A percentile compares a stretch with the other conserved stretches of the same genome.
phyloP scores from a whole-genome alignment of 2,329 filamentous ascomycete genomes.

The Akanthomyces dipterigenus region DNA sequence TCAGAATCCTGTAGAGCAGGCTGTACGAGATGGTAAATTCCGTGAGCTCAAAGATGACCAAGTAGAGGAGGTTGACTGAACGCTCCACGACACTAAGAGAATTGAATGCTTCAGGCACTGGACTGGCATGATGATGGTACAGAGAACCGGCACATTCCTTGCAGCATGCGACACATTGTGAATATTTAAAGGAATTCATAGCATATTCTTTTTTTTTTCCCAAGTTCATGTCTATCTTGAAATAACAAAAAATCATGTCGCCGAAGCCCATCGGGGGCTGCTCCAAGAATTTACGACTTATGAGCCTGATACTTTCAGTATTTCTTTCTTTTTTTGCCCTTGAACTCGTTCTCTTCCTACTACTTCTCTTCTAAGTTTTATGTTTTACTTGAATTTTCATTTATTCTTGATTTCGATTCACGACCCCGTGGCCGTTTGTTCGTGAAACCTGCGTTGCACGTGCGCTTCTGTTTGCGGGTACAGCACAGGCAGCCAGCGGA shows the following conservation, averaged over 20 bases:
- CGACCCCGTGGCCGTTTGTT: not conserved
- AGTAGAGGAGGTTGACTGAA: constrained; percentile 34
- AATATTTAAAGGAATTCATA: not conserved
- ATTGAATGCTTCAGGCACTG: not conserved
- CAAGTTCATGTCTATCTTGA: not conserved
- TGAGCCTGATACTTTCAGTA: no score
- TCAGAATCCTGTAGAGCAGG: constrained; percentile 69
- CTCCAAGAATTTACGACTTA: no score
- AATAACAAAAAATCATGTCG: no score
- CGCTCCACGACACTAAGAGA: not conserved
- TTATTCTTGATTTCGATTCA: no score
- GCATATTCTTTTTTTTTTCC: not conserved
- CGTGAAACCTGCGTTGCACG: not conserved
- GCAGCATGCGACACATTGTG: not conserved
- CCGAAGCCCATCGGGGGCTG: no score
- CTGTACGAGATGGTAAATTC: constrained; percentile 62
- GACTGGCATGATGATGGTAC: not conserved
- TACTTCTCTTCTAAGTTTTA: no score
- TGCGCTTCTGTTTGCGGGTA: not conserved
- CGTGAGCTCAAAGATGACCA: constrained; percentile 58
- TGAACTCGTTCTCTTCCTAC: no score
- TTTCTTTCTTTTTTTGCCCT: no score
- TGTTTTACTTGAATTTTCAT: no score
- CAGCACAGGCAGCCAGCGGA: not conserved
- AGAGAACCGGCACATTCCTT: not conserved